phyloP scores from a whole-genome alignment of 2,329 filamentous ascomycete species.

The Pseudocercospora vitis region DNA sequence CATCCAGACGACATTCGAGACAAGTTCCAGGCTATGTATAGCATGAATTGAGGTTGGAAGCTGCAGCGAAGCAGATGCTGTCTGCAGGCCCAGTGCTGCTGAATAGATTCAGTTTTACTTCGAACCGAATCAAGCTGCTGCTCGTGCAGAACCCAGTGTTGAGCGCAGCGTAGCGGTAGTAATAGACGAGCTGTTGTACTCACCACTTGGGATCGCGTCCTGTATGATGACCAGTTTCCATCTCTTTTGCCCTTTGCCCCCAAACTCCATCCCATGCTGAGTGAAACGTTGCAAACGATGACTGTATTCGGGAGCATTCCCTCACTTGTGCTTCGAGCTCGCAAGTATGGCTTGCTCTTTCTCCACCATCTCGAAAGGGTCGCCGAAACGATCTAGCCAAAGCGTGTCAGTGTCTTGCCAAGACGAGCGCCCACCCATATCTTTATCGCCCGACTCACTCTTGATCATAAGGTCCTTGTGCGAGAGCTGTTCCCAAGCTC shows the following conservation, averaged over 20 bases:
- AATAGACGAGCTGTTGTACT: neutral
- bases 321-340: slow-evolving; percentile 21
- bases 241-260: neutral
- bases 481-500: slow-evolving; percentile 51
- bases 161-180: neutral
- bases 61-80: neutral
- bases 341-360: slow-evolving; percentile 34
- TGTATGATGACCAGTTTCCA: neutral
- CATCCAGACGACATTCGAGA: slow-evolving; percentile 46
- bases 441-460: slow-evolving; percentile 31
- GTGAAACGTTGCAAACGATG: slow-evolving; percentile 6
- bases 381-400: slow-evolving; percentile 37
- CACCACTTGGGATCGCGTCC: neutral
- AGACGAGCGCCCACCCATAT: no score
- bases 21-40: slow-evolving; percentile 40
- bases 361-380: slow-evolving; percentile 39
- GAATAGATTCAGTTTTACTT: no score
- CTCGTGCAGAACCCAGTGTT: neutral
- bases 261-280: slow-evolving; percentile 5
- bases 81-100: no score
- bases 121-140: neutral
- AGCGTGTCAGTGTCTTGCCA: neutral
- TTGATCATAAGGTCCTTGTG: slow-evolving; percentile 48
- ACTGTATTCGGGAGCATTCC: neutral
- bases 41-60: slow-evolving; percentile 8